Evolutionary conservation across 1,284 basidiomycete species (phyloP), one percentile per base, ranked within the genome.

Genomic region (Ceratobasidium sp.): DNA sequence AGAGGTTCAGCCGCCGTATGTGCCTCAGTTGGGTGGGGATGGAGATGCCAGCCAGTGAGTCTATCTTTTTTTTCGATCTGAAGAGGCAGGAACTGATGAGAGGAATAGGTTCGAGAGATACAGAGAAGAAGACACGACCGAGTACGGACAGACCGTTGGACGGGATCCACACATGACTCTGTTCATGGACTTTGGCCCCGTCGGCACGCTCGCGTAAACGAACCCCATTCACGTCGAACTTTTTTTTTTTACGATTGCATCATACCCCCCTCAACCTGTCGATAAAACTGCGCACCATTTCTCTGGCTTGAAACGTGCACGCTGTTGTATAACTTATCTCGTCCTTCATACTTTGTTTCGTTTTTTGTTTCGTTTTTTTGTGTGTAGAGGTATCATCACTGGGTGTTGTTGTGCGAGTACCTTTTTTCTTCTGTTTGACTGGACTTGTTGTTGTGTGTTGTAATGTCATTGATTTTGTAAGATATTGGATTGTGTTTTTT

Each of bases 1-100:
- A 74, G 94, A 98, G 79, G 98, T 99, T 72, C 93, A 92, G 1
- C 96, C 97, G n/a, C 97, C 97, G 4, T 99, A 97, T 81, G 83
- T 98, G 57, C 96, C 97, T 6, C 90, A 89, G 79, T 93, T 96
- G 67, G 85, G 83, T 34, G 89, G 92, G n/a, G 94, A 94, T 9
- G 94, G 94, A 0, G 94, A 96, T 79, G 90, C 93, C 4, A 94
- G 92, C 88, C 93, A 93, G 93, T 95, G 79, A 82, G 93, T 89
- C 9, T 55, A 23, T 48, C n/a, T 12, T 28, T 1, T 12, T n/a
- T 53, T 57, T 36, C 57, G 23, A 43, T 32, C 58, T 18, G 45
- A 23, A 34, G n/a, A n/a, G n/a, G 50, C 41, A 62, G 12, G 61
- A 43, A 64, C 74, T 41, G 48, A 23, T 30, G 50, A 26, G 12